Conservation (phyloP, 2,329 filamentous ascomycete species). For the Microsporum audouinii region DNA sequence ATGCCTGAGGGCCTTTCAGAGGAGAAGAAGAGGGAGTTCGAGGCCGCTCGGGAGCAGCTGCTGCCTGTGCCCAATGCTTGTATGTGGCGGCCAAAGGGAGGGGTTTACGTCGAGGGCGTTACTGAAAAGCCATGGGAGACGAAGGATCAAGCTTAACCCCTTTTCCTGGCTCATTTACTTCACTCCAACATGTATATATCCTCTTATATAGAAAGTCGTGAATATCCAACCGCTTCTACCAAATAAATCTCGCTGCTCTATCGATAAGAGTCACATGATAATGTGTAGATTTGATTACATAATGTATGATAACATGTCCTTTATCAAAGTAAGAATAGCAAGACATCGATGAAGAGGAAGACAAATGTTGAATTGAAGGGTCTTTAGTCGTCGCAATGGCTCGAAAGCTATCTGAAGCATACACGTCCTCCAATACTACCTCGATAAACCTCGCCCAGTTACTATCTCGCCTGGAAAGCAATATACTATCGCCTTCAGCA, state of each 20-base stretch:
- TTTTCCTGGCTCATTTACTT: neutral
- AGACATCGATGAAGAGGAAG: neutral
- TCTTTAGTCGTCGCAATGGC: slow-evolving; percentile 9
- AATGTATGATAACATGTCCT: neutral
- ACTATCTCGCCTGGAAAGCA: slow-evolving; percentile 34
- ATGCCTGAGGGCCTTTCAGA: slow-evolving; percentile 10
- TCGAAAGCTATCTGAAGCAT: slow-evolving; percentile 9
- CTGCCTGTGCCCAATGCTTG: slow-evolving; percentile 3
- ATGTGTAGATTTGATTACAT: neutral
- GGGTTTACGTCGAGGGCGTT: slow-evolving; percentile 11
- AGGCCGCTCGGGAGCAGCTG: neutral
- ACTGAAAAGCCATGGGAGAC: slow-evolving; percentile 11
- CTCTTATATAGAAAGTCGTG: neutral
- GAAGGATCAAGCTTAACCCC: neutral
- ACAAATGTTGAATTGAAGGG: neutral
- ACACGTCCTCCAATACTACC: slow-evolving; percentile 21
- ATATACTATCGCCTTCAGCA: slow-evolving; percentile 30
- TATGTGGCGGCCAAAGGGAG: slow-evolving; percentile 13
- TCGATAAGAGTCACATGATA: neutral
- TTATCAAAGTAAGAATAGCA: neutral
- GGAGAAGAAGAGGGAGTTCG: slow-evolving; percentile 9
- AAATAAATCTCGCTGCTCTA: neutral
- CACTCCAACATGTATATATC: neutral
- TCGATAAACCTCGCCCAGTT: slow-evolving; percentile 33
- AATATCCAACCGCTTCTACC: neutral